These are phyloP conservation scores for Candida oleophila DNA, from an alignment of 805 yeast genomes.

Conservation along the genomic window DNA sequence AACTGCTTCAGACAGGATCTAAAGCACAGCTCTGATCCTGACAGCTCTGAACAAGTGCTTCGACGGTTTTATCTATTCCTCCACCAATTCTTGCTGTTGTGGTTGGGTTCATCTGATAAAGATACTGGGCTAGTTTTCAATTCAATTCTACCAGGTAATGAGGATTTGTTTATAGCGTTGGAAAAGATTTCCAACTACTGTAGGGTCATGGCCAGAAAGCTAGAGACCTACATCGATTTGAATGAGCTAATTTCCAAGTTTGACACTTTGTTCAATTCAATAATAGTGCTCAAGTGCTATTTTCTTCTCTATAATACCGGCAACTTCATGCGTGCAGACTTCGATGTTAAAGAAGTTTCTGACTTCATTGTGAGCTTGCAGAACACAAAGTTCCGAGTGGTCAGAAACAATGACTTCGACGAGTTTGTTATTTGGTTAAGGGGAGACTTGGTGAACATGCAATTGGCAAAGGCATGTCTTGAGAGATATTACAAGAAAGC, in stretches of 20 bases:
- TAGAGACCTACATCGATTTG: constrained; percentile 7
- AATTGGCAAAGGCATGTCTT: neutral
- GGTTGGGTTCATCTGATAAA: constrained; percentile 18
- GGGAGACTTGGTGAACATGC: neutral
- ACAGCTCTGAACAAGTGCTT: neutral
- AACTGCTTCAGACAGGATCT: neutral
- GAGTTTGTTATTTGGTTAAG: constrained; percentile 1
- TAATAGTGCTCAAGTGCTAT: neutral
- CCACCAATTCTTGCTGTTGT: constrained; percentile 7
- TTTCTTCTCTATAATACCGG: neutral
- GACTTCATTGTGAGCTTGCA: neutral
- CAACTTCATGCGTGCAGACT: neutral
- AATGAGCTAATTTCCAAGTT: neutral
- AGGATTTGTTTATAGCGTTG: constrained; percentile 21
- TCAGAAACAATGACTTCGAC: constrained; percentile 2
- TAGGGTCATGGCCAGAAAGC: neutral
- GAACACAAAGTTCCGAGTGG: neutral
- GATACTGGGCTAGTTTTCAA: constrained; percentile 19
- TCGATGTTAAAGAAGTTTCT: neutral
- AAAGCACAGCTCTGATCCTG: neutral
- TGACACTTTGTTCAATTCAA: neutral
- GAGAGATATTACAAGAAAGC: neutral
- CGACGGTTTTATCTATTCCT: neutral
- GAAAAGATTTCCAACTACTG: neutral
- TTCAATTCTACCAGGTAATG: constrained; percentile 25